Evolutionary conservation across 2,329 filamentous ascomycete species (phyloP).

Genomic region (Cryoendolithus antarcticus): DNA sequence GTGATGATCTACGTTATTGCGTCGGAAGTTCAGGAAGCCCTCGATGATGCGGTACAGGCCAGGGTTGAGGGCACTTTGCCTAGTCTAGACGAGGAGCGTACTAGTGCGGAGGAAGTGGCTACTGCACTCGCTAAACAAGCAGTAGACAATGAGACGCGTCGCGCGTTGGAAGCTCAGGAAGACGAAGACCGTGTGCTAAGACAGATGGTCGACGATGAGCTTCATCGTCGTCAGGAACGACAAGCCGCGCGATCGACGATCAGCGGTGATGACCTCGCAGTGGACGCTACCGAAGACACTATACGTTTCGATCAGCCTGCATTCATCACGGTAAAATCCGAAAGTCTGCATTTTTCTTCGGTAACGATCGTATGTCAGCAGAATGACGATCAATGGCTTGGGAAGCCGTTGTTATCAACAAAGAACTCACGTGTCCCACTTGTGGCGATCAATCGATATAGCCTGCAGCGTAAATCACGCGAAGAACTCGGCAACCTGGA

Average conservation of each 20-base stretch:
- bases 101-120: conserved; percentile 63
- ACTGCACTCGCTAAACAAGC: conserved; percentile 42
- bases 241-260: conserved; percentile 32
- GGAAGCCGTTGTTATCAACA: conserved; percentile 11
- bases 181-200: conserved; percentile 59
- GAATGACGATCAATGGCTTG: too few species aligned
- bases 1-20: conserved; percentile 55
- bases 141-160: conserved; percentile 28
- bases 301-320: conserved; percentile 20
- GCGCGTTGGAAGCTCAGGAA: conserved; percentile 27
- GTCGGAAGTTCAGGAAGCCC: conserved; percentile 50
- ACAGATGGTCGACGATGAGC: conserved; percentile 60
- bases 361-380: conserved; percentile 11
- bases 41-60: conserved; percentile 75
- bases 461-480: conserved; percentile 12
- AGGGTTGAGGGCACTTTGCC: conserved; percentile 65
- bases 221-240: conserved; percentile 56
- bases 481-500: conserved; percentile 19
- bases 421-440: conserved; percentile 10
- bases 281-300: conserved; percentile 6
- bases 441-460: conserved; percentile 17
- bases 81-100: conserved; percentile 80
- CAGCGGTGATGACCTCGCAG: neutral
- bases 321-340: conserved; percentile 10
- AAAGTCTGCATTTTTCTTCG: conserved; percentile 13